phyloP scores from a whole-genome alignment of 169 alveolate species.

The Plasmodium gonderi region DNA sequence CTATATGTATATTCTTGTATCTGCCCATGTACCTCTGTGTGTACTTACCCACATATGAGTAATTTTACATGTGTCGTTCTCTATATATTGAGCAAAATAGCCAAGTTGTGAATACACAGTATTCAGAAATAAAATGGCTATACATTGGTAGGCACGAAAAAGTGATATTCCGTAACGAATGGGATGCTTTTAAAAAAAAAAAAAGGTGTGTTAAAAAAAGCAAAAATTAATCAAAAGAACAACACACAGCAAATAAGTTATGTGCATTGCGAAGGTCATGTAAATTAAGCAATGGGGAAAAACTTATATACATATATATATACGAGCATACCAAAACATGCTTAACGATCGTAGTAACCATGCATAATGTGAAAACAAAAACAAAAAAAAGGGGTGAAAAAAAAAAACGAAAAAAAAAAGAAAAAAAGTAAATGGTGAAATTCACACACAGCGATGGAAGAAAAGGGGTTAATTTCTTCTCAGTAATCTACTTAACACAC shows the following conservation, averaged over 20 bases:
- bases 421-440: not conserved
- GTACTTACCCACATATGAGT: not conserved
- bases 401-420: not conserved
- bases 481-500: constrained; percentile 65
- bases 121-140: not conserved
- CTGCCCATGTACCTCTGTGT: too few species aligned
- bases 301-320: too few species aligned
- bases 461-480: constrained; percentile 20
- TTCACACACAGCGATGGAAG: too few species aligned
- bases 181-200: not conserved
- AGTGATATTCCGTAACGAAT: not conserved
- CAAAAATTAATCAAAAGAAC: not conserved
- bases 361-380: not conserved
- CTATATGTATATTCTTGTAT: too few species aligned
- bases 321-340: too few species aligned
- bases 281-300: not conserved
- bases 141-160: not conserved
- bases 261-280: not conserved
- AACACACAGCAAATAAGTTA: not conserved
- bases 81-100: too few species aligned
- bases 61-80: too few species aligned
- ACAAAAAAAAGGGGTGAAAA: not conserved
- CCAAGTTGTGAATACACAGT: too few species aligned
- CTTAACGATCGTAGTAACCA: too few species aligned
- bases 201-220: not conserved